Base-by-base conservation (phyloP, 1,284 basidiomycete species). In the Rhodotorula sp. region DNA sequence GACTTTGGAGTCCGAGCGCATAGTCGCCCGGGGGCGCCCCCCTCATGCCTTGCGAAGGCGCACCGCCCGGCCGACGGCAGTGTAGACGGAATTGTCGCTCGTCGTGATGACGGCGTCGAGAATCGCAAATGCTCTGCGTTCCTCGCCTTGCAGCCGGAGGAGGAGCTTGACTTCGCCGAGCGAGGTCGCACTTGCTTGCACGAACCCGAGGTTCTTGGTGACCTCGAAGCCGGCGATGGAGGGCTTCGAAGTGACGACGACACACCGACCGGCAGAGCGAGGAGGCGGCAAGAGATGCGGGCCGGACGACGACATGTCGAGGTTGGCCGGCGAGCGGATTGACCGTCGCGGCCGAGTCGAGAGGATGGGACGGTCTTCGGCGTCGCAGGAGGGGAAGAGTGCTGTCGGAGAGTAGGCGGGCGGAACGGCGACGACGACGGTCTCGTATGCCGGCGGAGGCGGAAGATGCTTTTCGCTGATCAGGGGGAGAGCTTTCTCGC, bases 1-100 rank as follows among this genome's bases (percentile, higher is more conserved):
- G 28, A 64, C 23, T n/a, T 10, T 7, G 16, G 19, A 43, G 47
- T 19, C 21, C 6, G 43, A 56, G 54, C 19, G 34, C 38, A 15
- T 23, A 54, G 8, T 57, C 19, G 28, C 16, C 23, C 10, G 31
- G 3, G 28, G 28, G 34, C 7, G 34, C 7, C 7, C 4, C 5
- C 8, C 2, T 65, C 55, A 65, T 1, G 21, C 26, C n/a, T 52
- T 58, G 23, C 49, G 38, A 18, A 67, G 34, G 47, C 28, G 34
- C 8, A 67, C 60, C 0, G 66, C 66, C 34, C 66, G n/a, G 16
- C 66, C 66, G 15, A 50, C 60, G 16, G 47, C 66, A 2, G 50
- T 47, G 8, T 50, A 38, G 1, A n/a, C 38, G n/a, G 50, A 52
- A 3, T 34, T 26, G 47, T 57, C 60, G 31, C 60, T 62, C 8